These are phyloP conservation scores for Trypanosoma theileri DNA, from an alignment of 208 protist species.

Conservation along the genomic window DNA sequence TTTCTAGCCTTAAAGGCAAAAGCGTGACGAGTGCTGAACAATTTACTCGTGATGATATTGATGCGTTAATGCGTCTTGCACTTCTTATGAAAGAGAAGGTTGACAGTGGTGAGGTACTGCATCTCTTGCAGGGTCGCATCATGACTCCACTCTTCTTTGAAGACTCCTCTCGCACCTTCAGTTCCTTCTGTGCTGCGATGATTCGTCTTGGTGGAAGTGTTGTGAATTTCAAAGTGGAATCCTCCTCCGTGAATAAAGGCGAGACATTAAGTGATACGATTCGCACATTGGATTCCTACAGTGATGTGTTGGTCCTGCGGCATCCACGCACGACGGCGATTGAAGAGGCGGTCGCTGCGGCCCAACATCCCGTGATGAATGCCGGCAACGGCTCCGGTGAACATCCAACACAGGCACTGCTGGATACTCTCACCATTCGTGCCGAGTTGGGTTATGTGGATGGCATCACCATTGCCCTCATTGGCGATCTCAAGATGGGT, in stretches of 20 bases:
- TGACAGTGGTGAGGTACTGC: constrained; percentile 49
- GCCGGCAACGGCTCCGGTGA: constrained; percentile 97
- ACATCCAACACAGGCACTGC: constrained; percentile 98
- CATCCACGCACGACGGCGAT: constrained; percentile 92
- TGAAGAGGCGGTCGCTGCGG: constrained; percentile 56
- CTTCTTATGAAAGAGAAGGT: constrained; percentile 46
- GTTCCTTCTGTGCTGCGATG: constrained; percentile 85
- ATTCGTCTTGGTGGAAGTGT: constrained; percentile 77
- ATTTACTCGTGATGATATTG: constrained; percentile 71
- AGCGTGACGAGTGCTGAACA: constrained; percentile 63
- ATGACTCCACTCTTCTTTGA: constrained; percentile 90
- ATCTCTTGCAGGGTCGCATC: constrained; percentile 62
- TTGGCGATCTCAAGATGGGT: constrained; percentile 98
- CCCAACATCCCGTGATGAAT: constrained; percentile 93
- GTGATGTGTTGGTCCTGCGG: constrained; percentile 95
- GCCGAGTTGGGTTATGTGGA: constrained; percentile 92
- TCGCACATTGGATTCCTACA: constrained; percentile 86
- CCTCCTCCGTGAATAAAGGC: constrained; percentile 83
- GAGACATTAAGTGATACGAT: constrained; percentile 86
- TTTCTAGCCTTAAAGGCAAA: constrained; percentile 63
- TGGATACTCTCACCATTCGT: constrained; percentile 96
- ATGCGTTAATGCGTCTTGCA: constrained; percentile 61
- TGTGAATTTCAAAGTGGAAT: constrained; percentile 78
- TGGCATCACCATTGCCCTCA: constrained; percentile 92
- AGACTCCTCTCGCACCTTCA: constrained; percentile 77